Percentiles rank a stretch among this genome's conserved stretches.
These are phyloP conservation scores for Verticillium longisporum DNA, from an alignment of 2,329 filamentous ascomycete species.

Conservation along the genomic window DNA sequence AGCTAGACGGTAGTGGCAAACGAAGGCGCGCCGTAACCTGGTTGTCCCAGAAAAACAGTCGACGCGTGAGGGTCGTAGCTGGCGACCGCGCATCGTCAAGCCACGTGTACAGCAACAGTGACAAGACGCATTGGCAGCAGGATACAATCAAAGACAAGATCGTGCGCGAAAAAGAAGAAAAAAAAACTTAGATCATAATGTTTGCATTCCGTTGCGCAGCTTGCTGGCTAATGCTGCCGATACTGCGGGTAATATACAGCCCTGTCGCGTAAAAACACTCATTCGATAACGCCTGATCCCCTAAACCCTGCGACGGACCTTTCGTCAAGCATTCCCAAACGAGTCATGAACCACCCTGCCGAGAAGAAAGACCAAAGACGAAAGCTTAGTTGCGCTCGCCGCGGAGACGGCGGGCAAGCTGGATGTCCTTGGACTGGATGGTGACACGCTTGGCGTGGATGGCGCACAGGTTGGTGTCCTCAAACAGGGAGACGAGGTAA, in stretches of 20 bases:
- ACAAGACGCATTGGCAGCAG: too few species aligned
- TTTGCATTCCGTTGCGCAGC: slow-evolving; percentile 15
- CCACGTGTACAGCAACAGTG: too few species aligned
- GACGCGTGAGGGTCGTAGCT: too few species aligned
- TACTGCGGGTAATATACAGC: slow-evolving; percentile 34
- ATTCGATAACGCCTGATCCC: slow-evolving; percentile 38
- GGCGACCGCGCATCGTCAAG: too few species aligned
- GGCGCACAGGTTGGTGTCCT: slow-evolving; percentile 97
- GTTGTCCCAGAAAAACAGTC: too few species aligned
- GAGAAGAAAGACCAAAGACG: slow-evolving; percentile 15
- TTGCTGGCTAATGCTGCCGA: slow-evolving; percentile 14
- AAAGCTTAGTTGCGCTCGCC: slow-evolving; percentile 76
- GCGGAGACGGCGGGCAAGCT: slow-evolving; percentile 89
- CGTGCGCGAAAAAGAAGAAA: background rate
- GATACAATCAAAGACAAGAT: too few species aligned
- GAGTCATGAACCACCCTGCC: slow-evolving; percentile 32
- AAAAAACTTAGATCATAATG: background rate
- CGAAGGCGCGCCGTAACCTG: too few species aligned
- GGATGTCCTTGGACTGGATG: slow-evolving; percentile 96
- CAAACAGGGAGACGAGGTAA: slow-evolving; percentile 95
- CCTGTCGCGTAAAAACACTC: slow-evolving; percentile 31
- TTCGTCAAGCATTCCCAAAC: slow-evolving; percentile 32
- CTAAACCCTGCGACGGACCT: slow-evolving; percentile 20
- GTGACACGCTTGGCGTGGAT: slow-evolving; percentile 99
- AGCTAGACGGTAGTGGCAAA: too few species aligned